Percentiles rank a stretch among this genome's conserved stretches.
Evolutionary conservation across 371 early-diverging fungal genomes (phyloP).

Genomic region (Blyttiomyces sp.): DNA sequence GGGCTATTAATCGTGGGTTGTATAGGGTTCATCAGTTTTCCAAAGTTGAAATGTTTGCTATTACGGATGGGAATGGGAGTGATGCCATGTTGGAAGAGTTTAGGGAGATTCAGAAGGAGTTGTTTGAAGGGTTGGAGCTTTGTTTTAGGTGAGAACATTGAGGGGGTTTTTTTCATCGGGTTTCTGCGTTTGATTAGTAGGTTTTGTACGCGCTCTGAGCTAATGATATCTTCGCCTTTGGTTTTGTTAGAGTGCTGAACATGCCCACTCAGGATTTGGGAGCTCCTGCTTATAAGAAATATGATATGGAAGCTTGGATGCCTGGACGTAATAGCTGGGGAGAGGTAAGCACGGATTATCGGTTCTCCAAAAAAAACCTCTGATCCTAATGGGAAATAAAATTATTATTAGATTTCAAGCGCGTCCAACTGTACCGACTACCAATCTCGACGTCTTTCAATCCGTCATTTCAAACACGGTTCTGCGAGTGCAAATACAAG

Average conservation of each 20-base stretch:
- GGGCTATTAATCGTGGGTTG: constrained; percentile 78
- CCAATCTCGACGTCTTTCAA: constrained; percentile 81
- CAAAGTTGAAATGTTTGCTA: constrained; percentile 88
- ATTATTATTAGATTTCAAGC: constrained; percentile 29
- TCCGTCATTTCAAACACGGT: constrained; percentile 85
- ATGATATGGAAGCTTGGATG: constrained; percentile 96
- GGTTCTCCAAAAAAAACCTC: constrained; percentile 64
- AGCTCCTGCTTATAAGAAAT: constrained; percentile 86
- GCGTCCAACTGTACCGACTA: constrained; percentile 98
- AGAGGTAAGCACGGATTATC: constrained; percentile 79
- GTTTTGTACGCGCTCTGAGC: not conserved
- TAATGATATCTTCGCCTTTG: constrained; percentile 1
- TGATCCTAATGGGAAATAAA: not conserved
- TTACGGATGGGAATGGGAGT: constrained; percentile 59
- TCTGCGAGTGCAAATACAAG: no score
- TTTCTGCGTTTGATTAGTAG: no score
- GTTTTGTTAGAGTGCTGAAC: constrained; percentile 61
- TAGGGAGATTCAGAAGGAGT: constrained; percentile 63
- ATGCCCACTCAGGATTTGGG: constrained; percentile 94
- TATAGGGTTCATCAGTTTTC: constrained; percentile 94
- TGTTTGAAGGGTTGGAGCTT: constrained; percentile 77
- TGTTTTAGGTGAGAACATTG: constrained; percentile 65
- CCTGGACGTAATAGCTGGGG: constrained; percentile 87
- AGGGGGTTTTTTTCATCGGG: not conserved
- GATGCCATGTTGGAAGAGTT: constrained; percentile 70